phyloP scores from a whole-genome alignment of 2,329 filamentous ascomycete species.

The Pseudogymnoascus sp. region DNA sequence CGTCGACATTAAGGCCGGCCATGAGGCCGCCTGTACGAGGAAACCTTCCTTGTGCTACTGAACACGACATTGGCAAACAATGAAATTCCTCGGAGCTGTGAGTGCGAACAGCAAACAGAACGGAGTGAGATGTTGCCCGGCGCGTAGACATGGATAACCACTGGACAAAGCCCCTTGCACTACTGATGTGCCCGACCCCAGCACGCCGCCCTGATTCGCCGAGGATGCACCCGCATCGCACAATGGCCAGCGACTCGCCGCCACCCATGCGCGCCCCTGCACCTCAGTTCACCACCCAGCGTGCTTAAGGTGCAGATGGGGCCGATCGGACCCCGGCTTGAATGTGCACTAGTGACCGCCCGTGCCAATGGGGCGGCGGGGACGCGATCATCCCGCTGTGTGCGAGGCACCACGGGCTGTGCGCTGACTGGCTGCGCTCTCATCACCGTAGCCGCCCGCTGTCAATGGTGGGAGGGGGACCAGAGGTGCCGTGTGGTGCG shows the following conservation, averaged over 20 bases:
- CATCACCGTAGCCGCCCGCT: constrained; percentile 1
- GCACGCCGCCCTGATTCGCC: background rate
- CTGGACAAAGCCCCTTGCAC: constrained; percentile 5
- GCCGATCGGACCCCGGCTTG: background rate
- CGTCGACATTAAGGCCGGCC: background rate
- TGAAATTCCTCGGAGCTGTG: background rate
- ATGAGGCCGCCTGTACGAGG: background rate
- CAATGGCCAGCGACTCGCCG: background rate
- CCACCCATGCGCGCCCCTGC: background rate
- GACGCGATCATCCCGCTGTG: constrained; percentile 3
- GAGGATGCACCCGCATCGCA: background rate
- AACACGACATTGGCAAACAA: background rate
- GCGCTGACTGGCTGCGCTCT: background rate
- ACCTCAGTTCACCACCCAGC: background rate
- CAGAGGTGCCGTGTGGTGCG: background rate
- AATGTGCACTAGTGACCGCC: background rate
- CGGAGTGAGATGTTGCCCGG: background rate
- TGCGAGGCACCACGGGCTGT: background rate
- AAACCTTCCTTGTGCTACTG: background rate
- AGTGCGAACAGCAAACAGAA: background rate
- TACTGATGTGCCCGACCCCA: background rate
- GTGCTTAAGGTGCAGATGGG: background rate
- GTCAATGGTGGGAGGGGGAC: background rate
- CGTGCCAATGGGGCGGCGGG: background rate
- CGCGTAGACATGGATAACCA: background rate